phyloP scores from a whole-genome alignment of 306 rosid genomes.

The Inga leiocalycina region DNA sequence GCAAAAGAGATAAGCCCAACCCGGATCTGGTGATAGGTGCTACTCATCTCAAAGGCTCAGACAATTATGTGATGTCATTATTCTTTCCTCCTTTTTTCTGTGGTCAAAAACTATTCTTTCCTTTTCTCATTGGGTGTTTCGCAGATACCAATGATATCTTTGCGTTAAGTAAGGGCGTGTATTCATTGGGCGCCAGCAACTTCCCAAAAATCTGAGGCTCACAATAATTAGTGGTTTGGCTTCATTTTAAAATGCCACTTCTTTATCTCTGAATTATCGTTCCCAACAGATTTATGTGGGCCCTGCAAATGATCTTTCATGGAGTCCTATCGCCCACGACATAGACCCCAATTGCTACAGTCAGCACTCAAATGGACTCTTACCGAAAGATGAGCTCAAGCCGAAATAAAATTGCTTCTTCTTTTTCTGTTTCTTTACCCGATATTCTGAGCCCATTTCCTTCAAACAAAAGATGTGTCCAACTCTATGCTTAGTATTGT shows the following conservation, averaged over 20 bases:
- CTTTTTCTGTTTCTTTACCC: no score
- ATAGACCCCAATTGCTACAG: no score
- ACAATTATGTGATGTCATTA: neutral
- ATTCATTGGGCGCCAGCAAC: neutral
- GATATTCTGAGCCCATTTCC: neutral
- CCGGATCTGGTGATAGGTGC: no score
- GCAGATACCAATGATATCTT: neutral
- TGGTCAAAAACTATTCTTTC: no score
- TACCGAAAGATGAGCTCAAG: no score
- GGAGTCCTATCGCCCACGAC: neutral
- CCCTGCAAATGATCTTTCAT: neutral
- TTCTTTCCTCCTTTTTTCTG: neutral
- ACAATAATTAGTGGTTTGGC: neutral
- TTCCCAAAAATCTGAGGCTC: neutral
- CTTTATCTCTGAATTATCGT: no score
- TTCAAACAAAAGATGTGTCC: no score
- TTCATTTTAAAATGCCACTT: neutral
- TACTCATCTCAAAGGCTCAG: neutral
- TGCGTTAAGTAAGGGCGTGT: no score
- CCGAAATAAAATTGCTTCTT: neutral
- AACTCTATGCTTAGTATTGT: no score
- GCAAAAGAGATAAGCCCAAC: no score
- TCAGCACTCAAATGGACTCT: no score
- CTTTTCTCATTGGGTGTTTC: neutral
- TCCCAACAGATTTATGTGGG: neutral